A percentile compares a stretch with the other conserved stretches of the same genome.
phyloP scores from a whole-genome alignment of 768 basidiomycete species.

The Chiua virens region DNA sequence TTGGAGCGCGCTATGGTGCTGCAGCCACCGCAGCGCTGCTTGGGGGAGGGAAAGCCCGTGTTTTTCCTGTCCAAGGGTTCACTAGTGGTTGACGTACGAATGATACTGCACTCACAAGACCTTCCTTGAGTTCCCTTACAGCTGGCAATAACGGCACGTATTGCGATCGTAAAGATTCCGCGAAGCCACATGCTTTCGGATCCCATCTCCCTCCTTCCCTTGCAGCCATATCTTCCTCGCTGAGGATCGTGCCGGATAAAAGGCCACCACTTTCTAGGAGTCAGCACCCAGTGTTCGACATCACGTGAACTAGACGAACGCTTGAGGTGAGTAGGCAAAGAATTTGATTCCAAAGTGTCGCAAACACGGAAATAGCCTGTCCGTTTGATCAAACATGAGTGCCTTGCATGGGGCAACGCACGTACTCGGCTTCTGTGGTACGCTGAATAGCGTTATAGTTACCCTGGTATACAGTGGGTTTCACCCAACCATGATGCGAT shows the following conservation, averaged over 20 bases:
- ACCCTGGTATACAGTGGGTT: slow-evolving; percentile 50
- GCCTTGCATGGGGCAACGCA: background rate
- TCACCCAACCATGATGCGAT: slow-evolving; percentile 44
- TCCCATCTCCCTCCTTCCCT: slow-evolving; percentile 18
- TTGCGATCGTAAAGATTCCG: slow-evolving; percentile 7
- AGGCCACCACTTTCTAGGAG: slow-evolving; percentile 9
- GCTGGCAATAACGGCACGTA: slow-evolving; percentile 14
- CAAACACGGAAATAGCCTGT: slow-evolving; percentile 40
- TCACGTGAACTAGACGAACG: background rate
- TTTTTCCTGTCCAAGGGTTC: slow-evolving; percentile 6
- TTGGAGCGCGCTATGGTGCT: slow-evolving; percentile 19
- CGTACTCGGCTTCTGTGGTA: slow-evolving; percentile 35
- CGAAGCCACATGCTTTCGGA: slow-evolving; percentile 4
- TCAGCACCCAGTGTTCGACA: background rate
- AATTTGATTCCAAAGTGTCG: slow-evolving; percentile 42
- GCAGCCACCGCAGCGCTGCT: slow-evolving; percentile 13
- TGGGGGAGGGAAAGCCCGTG: slow-evolving; percentile 9
- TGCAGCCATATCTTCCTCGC: slow-evolving; percentile 7
- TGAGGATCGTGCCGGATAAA: slow-evolving; percentile 12
- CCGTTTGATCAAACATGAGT: background rate
- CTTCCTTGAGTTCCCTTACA: slow-evolving; percentile 13
- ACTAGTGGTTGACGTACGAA: background rate
- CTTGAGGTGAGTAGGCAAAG: slow-evolving; percentile 25
- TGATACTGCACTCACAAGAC: background rate
- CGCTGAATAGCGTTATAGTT: slow-evolving; percentile 48